Conservation (phyloP, 2,329 filamentous ascomycete genomes). For the Diaporthe aspalathi region DNA sequence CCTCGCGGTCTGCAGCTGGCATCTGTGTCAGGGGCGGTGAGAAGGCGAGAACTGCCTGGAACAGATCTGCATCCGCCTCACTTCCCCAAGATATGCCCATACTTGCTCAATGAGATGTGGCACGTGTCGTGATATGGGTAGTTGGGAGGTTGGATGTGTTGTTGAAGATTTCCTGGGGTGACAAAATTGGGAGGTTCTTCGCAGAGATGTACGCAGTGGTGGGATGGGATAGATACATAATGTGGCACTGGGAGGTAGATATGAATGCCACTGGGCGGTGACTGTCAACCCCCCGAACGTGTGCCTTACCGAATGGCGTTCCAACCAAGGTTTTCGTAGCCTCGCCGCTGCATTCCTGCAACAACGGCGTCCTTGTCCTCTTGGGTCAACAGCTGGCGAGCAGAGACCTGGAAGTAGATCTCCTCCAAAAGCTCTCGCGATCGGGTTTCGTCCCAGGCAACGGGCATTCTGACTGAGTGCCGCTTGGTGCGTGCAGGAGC, state of each 20-base stretch:
- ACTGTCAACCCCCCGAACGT: neutral
- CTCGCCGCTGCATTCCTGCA: conserved; percentile 41
- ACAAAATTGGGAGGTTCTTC: neutral
- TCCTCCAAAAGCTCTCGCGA: conserved; percentile 42
- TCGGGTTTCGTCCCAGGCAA: conserved; percentile 5
- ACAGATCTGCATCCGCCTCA: conserved; percentile 45
- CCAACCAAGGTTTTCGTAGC: conserved; percentile 43
- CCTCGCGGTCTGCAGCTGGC: conserved; percentile 38
- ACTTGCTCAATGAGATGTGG: conserved; percentile 16
- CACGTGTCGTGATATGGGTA: neutral
- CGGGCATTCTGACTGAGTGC: neutral
- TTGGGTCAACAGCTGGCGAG: conserved; percentile 36
- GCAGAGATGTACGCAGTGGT: neutral
- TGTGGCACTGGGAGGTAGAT: neutral
- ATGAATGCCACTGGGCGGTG: conserved; percentile 23
- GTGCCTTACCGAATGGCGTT: conserved; percentile 41
- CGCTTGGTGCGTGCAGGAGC: neutral
- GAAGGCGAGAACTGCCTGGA: conserved; percentile 43
- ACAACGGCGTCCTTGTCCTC: conserved; percentile 43
- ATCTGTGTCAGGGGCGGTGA: conserved; percentile 16
- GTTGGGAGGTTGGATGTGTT: neutral
- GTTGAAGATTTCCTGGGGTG: no score
- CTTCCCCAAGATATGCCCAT: conserved; percentile 48
- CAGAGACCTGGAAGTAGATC: conserved; percentile 40
- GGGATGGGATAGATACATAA: no score